phyloP scores from a whole-genome alignment of 768 basidiomycete species.

The Flagelloscypha sp. region DNA sequence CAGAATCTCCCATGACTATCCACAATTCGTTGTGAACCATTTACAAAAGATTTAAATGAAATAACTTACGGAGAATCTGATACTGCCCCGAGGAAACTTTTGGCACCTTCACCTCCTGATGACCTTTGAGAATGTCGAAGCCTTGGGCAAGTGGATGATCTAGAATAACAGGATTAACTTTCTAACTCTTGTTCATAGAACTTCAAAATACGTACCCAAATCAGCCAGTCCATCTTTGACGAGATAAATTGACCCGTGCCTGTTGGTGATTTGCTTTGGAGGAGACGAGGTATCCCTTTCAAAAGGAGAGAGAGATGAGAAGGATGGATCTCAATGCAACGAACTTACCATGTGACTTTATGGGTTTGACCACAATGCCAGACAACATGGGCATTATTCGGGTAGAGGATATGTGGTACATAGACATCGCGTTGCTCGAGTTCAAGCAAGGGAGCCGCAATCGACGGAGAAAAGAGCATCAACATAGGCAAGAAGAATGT shows the following conservation, averaged over 20 bases:
- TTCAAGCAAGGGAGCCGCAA: slow-evolving; percentile 6
- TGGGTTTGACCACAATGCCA: slow-evolving; percentile 16
- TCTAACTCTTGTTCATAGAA: background rate
- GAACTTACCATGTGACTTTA: slow-evolving; percentile 23
- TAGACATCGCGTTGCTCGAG: slow-evolving; percentile 16
- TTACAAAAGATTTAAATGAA: background rate
- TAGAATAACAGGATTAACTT: slow-evolving; percentile 5
- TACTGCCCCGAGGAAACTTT: slow-evolving; percentile 1
- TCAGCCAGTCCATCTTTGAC: slow-evolving; percentile 1
- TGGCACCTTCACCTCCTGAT: slow-evolving; percentile 9
- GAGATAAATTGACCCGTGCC: slow-evolving; percentile 13
- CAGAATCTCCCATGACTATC: slow-evolving; percentile 32
- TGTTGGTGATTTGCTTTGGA: slow-evolving; percentile 18
- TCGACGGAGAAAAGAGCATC: slow-evolving; percentile 9
- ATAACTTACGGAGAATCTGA: slow-evolving; percentile 26
- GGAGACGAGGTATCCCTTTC: slow-evolving; percentile 13
- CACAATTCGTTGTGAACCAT: slow-evolving; percentile 1
- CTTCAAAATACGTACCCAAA: slow-evolving; percentile 6
- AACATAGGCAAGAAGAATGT: slow-evolving; percentile 11
- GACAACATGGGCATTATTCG: slow-evolving; percentile 11
- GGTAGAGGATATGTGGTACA: slow-evolving; percentile 16
- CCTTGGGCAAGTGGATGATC: slow-evolving; percentile 12
- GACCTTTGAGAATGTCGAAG: slow-evolving; percentile 10
- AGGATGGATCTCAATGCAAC: background rate
- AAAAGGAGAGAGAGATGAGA: background rate